Base-by-base conservation (phyloP, 2,329 filamentous ascomycete species). In the Aspergillus niger region DNA sequence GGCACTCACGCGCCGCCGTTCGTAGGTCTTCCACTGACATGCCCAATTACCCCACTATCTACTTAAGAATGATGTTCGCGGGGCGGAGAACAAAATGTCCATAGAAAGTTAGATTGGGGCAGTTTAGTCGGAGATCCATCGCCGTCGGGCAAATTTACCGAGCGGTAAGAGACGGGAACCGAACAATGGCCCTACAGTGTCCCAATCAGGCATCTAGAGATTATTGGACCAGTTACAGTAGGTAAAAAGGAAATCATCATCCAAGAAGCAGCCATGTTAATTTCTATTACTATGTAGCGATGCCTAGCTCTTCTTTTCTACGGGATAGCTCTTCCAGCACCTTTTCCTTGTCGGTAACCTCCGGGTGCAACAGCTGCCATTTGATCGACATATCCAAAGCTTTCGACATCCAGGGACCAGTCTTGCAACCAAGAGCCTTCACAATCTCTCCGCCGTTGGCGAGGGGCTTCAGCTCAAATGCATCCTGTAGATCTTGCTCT, bases 281-380 rank as follows among this genome's bases (percentile, higher is more conserved):
- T 44, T 50, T 41, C 22, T 39, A 24, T 50, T 44, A 57, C 15
- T 60, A 28, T 24, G 56, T 50, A 38, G 39, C 11, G 26, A 68
- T 30, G 8, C 67, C 81, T 57, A 90, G 69, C 69, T 89, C 85
- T 24, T 78, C 73, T 61, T 77, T 81, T 63, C 77, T 80, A 57
- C 69, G 74, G 50, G 77, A 74, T 24, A 91, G 82, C 69, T 88
- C 85, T 50, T 87, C 82, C 56, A 92, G 77, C 1, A 84, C 88
- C 2, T 80, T 84, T 6, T 74, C 69, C 30, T 82, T 77, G 63
- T 93, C 89, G 3, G 82, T 85, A 59, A 80, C 81, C 3, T 82
- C 82, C 0, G 92, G 91, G 71, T 98, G 87, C 39, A 91, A 85
- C 55, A 98, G 83, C 76, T 98, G 95, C 92, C 93, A 98, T 62